Evolutionary conservation across 768 basidiomycete species (phyloP).

Genomic region (Pleurotus pulmonarius): DNA sequence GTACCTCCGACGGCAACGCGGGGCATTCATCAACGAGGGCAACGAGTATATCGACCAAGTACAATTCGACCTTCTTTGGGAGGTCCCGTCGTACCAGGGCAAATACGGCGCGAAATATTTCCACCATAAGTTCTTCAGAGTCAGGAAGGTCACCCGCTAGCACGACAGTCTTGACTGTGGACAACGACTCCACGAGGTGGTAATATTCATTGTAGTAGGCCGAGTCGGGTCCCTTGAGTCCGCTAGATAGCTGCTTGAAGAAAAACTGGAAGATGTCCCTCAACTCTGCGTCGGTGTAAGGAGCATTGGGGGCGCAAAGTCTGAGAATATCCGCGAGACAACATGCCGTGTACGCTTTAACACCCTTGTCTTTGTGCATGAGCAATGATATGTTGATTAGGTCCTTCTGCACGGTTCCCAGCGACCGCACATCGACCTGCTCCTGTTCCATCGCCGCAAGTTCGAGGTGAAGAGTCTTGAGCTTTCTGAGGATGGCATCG

Average conservation of each 20-base stretch:
- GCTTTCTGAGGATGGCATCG: conserved; percentile 82
- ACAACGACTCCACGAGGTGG: conserved; percentile 89
- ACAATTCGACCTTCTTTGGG: conserved; percentile 78
- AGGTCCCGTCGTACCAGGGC: conserved; percentile 68
- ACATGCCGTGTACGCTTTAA: conserved; percentile 92
- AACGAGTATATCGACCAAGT: conserved; percentile 85
- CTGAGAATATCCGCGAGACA: conserved; percentile 93
- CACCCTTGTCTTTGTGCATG: conserved; percentile 92
- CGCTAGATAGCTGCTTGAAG: conserved; percentile 75
- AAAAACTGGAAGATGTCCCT: conserved; percentile 98
- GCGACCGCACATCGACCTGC: conserved; percentile 67
- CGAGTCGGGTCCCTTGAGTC: conserved; percentile 72
- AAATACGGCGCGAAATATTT: conserved; percentile 84
- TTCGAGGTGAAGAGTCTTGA: conserved; percentile 73
- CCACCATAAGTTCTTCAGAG: conserved; percentile 78
- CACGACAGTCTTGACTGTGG: conserved; percentile 92
- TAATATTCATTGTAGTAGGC: conserved; percentile 92
- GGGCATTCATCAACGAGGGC: conserved; percentile 86
- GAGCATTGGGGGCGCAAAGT: conserved; percentile 95
- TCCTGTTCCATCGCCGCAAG: conserved; percentile 89
- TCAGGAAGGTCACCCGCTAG: conserved; percentile 89
- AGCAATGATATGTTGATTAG: conserved; percentile 77
- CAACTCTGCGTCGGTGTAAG: conserved; percentile 85
- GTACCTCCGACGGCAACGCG: conserved; percentile 69
- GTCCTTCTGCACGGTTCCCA: conserved; percentile 69